Percentiles rank a stretch among this genome's conserved stretches.
These are phyloP conservation scores for Stephania japonica DNA, from an alignment of 164 flowering plant genomes.

Conservation along the genomic window DNA sequence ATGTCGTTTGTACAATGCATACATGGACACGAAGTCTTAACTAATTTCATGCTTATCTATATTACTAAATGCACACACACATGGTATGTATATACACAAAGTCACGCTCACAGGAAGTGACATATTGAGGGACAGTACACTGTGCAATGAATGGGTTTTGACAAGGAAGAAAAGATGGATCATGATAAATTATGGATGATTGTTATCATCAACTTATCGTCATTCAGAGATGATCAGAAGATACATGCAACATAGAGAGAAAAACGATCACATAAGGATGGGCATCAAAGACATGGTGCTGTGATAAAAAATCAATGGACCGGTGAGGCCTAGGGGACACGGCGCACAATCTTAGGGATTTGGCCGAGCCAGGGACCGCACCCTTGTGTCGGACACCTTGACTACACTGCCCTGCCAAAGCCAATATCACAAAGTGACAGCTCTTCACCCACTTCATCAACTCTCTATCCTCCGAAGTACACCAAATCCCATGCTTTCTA, in stretches of 20 bases:
- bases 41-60: too few relatives aligned
- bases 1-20: not conserved
- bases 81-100: too few relatives aligned
- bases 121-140: not conserved
- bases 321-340: slow-evolving; percentile 13
- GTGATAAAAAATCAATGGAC: not conserved
- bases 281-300: too few relatives aligned
- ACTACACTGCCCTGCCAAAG: slow-evolving; percentile 16
- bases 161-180: too few relatives aligned
- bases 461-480: not conserved
- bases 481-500: slow-evolving; percentile 3
- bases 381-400: slow-evolving; percentile 37
- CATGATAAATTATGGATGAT: not conserved
- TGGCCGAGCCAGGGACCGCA: slow-evolving; percentile 32
- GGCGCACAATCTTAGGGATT: slow-evolving; percentile 39
- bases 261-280: not conserved
- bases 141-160: not conserved
- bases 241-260: slow-evolving; percentile 1
- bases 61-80: too few relatives aligned
- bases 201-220: not conserved
- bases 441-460: slow-evolving; percentile 7
- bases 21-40: too few relatives aligned
- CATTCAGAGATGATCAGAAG: not conserved
- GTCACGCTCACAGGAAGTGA: too few relatives aligned
- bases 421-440: slow-evolving; percentile 18